Conservation (phyloP, 1,139 yeast species). For the Geotrichum phurueaensis region DNA sequence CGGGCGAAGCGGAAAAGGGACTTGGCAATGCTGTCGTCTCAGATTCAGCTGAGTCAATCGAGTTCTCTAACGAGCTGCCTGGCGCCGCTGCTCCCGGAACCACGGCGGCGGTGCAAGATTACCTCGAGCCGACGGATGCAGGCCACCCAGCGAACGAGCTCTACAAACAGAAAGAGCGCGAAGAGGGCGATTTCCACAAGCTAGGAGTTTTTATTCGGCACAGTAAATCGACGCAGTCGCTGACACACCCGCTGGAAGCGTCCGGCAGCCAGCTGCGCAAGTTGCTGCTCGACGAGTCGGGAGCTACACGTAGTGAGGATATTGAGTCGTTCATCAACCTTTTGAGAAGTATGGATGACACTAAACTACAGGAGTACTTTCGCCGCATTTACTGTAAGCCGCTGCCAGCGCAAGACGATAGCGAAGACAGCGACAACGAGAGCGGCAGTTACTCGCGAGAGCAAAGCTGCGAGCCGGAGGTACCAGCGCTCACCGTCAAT, state of each 20-base stretch:
- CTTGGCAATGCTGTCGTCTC: neutral
- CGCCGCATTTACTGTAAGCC: constrained; percentile 2
- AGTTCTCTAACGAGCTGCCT: neutral
- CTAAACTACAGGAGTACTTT: neutral
- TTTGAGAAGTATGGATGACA: neutral
- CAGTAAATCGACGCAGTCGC: neutral
- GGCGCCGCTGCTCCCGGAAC: neutral
- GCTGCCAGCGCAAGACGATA: neutral
- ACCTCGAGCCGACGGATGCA: neutral
- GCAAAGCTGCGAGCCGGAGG: neutral
- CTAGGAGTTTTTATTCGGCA: constrained; percentile 46
- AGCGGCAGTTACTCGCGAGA: neutral
- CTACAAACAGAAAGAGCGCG: constrained; percentile 62
- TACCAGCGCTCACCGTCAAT: neutral
- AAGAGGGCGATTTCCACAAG: constrained; percentile 87
- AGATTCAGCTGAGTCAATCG: constrained; percentile 9
- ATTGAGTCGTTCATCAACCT: constrained; percentile 3
- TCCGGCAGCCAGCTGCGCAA: constrained; percentile 2
- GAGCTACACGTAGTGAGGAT: neutral
- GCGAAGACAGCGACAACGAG: neutral
- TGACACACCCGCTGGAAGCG: neutral
- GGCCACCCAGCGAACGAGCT: neutral
- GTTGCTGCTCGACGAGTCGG: neutral
- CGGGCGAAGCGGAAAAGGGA: neutral
- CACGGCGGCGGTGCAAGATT: neutral